Conservation (phyloP, 495 filamentous ascomycete species). For the Schizothecium vesticola region DNA sequence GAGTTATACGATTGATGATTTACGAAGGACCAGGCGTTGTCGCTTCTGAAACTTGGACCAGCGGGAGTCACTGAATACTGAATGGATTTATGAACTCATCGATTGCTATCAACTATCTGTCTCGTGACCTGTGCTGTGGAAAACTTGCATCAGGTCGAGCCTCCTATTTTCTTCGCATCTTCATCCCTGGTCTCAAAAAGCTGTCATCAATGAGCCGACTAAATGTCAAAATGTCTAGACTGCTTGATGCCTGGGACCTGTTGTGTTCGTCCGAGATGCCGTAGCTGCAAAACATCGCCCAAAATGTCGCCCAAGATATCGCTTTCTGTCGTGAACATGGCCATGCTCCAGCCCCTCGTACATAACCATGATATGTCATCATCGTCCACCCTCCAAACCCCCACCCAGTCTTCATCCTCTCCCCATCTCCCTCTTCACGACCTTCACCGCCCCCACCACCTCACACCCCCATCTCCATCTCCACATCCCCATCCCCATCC, state of each 20-base stretch:
- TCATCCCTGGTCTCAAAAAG: not conserved
- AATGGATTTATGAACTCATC: not conserved
- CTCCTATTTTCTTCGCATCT: not conserved
- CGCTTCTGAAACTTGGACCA: not conserved
- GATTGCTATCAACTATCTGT: not conserved
- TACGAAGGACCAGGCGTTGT: constrained; percentile 1
- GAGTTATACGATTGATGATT: constrained; percentile 31
- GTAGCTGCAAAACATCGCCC: not conserved
- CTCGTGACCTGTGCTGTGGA: not conserved
- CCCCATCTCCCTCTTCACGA: too few relatives aligned
- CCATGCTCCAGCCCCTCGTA: not conserved
- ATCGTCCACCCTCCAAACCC: not conserved
- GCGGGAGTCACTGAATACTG: not conserved
- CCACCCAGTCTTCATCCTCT: too few relatives aligned
- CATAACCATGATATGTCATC: not conserved
- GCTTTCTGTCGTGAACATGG: not conserved
- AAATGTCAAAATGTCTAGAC: not conserved
- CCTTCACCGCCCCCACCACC: too few relatives aligned
- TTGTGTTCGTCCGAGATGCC: not conserved
- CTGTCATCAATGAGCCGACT: not conserved
- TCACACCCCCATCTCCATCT: not conserved
- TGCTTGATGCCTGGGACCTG: not conserved
- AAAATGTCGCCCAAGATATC: not conserved
- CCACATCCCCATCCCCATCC: not conserved
- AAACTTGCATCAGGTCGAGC: not conserved